These are phyloP conservation scores for Cytospora mali DNA, from an alignment of 2,329 filamentous ascomycete genomes.

Conservation along the genomic window DNA sequence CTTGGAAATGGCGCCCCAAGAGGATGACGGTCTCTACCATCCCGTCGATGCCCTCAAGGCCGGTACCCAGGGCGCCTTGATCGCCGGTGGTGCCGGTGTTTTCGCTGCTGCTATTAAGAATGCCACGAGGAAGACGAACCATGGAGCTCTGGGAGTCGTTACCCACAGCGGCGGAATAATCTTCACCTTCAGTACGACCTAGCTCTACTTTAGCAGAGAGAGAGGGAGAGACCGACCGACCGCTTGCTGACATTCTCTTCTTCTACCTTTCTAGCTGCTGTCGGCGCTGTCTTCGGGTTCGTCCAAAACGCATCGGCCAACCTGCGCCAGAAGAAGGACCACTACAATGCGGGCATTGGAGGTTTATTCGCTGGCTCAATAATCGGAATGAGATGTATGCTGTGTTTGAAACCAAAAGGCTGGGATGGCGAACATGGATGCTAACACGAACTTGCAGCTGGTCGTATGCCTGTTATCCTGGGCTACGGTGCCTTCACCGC, in stretches of 20 bases:
- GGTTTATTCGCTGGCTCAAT: slow-evolving; percentile 76
- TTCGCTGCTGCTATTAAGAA: slow-evolving; percentile 69
- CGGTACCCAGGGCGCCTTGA: slow-evolving; percentile 55
- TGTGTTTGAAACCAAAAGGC: slow-evolving; percentile 34
- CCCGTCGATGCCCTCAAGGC: slow-evolving; percentile 60
- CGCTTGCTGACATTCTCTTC: slow-evolving; percentile 19
- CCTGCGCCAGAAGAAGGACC: slow-evolving; percentile 81
- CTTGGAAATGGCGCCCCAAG: slow-evolving; percentile 37
- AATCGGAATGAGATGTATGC: slow-evolving; percentile 72
- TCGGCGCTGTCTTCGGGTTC: slow-evolving; percentile 79
- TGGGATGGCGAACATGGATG: slow-evolving; percentile 13
- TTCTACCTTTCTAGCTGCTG: slow-evolving; percentile 58
- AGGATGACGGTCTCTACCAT: slow-evolving; percentile 38
- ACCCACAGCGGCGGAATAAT: slow-evolving; percentile 76
- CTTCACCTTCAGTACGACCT: slow-evolving; percentile 63
- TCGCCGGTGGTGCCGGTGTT: slow-evolving; percentile 62
- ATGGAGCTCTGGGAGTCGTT: slow-evolving; percentile 79
- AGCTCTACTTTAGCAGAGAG: not conserved
- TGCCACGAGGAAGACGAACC: slow-evolving; percentile 79
- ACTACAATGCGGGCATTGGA: slow-evolving; percentile 72
- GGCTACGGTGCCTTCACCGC: slow-evolving; percentile 65
- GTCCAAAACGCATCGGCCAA: slow-evolving; percentile 77
- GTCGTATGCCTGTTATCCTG: slow-evolving; percentile 70
- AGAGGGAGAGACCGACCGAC: not conserved
- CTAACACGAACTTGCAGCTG: slow-evolving; percentile 44